These are phyloP conservation scores for Fraxinus pennsylvanica DNA, from an alignment of 257 asterid species.

Conservation along the genomic window DNA sequence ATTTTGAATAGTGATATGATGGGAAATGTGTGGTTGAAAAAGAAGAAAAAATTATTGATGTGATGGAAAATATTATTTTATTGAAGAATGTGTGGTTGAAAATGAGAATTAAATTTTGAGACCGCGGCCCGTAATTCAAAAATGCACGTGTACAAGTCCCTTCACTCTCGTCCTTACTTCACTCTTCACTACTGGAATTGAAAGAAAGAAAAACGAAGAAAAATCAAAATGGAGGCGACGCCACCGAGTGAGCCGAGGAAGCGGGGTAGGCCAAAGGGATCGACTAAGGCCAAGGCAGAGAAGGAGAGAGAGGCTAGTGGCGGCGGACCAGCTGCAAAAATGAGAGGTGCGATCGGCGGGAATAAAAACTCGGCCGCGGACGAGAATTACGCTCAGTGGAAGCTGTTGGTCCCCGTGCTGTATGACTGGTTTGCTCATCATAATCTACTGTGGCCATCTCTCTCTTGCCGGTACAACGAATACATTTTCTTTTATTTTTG, in stretches of 20 bases:
- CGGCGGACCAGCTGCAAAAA: slow-evolving; percentile 35
- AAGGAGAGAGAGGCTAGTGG: slow-evolving; percentile 50
- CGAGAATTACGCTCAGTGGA: slow-evolving; percentile 89
- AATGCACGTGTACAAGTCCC: no score
- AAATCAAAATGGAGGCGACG: slow-evolving; percentile 41
- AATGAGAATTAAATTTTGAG: no score
- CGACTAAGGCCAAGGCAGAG: slow-evolving; percentile 68
- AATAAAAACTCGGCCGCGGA: slow-evolving; percentile 54
- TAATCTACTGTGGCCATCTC: slow-evolving; percentile 64
- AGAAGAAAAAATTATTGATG: no score
- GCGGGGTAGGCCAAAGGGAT: slow-evolving; percentile 96
- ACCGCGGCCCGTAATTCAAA: no score
- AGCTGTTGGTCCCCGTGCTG: slow-evolving; percentile 78
- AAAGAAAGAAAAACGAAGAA: slow-evolving; percentile 26
- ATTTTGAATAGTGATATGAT: no score
- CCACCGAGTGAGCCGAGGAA: slow-evolving; percentile 69
- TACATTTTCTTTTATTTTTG: background rate
- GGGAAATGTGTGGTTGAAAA: no score
- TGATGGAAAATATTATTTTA: no score
- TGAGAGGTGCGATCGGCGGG: slow-evolving; percentile 45
- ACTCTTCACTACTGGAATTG: background rate
- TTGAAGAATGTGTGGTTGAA: no score
- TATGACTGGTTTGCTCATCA: slow-evolving; percentile 76
- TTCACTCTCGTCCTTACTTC: background rate
- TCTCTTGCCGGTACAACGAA: slow-evolving; percentile 60